These are phyloP conservation scores for Pseudogymnoascus sp. DNA, from an alignment of 2,329 filamentous ascomycete genomes.

Conservation along the genomic window DNA sequence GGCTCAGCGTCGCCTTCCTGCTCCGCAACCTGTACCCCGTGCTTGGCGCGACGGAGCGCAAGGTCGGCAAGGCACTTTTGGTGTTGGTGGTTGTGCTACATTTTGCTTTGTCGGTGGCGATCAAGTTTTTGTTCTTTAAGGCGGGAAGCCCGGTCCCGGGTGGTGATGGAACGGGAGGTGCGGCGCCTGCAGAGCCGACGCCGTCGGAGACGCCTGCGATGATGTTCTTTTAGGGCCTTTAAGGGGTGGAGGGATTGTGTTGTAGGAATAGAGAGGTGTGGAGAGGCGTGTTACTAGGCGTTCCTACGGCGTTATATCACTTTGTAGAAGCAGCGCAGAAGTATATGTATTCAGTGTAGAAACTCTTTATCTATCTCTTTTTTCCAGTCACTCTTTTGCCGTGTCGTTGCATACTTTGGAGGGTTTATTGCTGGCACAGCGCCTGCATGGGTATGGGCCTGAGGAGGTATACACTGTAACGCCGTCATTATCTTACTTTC, in stretches of 20 bases:
- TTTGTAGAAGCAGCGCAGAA: not conserved
- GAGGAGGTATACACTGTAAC: not conserved
- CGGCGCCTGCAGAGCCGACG: not conserved
- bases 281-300: not conserved
- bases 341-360: not conserved
- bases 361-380: not conserved
- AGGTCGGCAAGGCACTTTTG: conserved; percentile 81
- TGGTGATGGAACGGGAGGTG: not conserved
- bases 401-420: not conserved
- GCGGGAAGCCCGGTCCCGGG: conserved; percentile 51
- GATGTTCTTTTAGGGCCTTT: not conserved
- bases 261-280: not conserved
- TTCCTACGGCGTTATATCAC: not conserved
- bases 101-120: conserved; percentile 81
- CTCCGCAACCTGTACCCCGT: conserved; percentile 85
- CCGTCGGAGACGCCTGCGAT: not conserved
- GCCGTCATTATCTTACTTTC: not conserved
- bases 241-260: not conserved
- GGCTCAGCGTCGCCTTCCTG: conserved; percentile 72
- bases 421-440: not conserved
- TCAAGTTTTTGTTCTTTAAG: conserved; percentile 96
- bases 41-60: conserved; percentile 82
- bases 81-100: conserved; percentile 78
- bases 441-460: not conserved
- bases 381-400: not conserved